phyloP scores from a whole-genome alignment of 2,329 filamentous ascomycete species.

The Diaporthe vexans region DNA sequence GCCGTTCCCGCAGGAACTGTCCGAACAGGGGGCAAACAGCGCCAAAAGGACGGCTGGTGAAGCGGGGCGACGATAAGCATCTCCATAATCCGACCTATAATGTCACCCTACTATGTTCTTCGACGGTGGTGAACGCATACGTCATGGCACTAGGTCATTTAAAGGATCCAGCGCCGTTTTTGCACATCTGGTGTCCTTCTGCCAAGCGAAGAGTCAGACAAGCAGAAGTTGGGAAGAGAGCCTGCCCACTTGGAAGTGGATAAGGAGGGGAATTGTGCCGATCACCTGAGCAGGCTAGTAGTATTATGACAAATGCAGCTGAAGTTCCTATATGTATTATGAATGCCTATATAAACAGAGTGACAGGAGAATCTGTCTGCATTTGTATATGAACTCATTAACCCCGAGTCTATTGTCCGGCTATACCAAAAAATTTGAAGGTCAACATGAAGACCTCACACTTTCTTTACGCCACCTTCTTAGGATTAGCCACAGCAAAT shows the following conservation, averaged over 20 bases:
- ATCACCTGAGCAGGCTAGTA: not conserved
- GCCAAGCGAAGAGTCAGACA: not conserved
- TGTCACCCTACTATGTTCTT: not conserved
- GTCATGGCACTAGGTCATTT: not conserved
- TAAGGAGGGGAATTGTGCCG: not conserved
- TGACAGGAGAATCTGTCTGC: not conserved
- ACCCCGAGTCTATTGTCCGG: not conserved
- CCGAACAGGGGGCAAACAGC: not conserved
- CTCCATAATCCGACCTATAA: not conserved
- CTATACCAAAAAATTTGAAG: no score
- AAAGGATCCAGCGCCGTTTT: not conserved
- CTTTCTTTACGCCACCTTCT: not conserved
- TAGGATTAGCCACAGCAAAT: not conserved
- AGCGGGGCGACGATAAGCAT: not conserved
- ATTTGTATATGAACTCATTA: not conserved
- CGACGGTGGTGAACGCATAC: not conserved
- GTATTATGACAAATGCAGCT: slow-evolving; percentile 2
- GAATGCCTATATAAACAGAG: not conserved
- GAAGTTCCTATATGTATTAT: not conserved
- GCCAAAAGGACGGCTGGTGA: not conserved
- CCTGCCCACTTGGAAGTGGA: not conserved
- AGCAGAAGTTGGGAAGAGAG: not conserved
- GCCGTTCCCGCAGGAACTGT: not conserved
- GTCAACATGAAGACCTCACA: not conserved
- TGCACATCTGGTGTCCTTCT: not conserved